Conservation (phyloP, 768 basidiomycete genomes). For the Lyophyllum shimeji region DNA sequence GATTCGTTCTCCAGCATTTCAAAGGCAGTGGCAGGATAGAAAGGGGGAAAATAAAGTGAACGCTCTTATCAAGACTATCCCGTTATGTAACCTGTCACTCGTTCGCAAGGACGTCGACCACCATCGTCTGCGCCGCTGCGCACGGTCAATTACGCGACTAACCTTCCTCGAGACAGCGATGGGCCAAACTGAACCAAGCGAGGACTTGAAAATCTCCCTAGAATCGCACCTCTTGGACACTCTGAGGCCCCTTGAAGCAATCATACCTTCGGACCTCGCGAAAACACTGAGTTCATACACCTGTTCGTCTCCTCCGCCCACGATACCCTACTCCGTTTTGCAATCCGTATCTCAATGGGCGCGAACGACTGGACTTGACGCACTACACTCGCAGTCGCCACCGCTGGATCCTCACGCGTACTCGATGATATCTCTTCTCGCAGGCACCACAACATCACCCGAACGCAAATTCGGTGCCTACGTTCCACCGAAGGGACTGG, state of each 20-base stretch:
- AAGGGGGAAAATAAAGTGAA: neutral
- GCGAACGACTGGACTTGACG: constrained; percentile 42
- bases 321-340: constrained; percentile 64
- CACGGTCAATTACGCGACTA: neutral
- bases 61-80: too few relatives aligned
- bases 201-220: constrained; percentile 61
- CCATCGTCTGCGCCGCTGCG: neutral
- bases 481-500: constrained; percentile 42
- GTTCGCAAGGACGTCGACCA: neutral
- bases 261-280: constrained; percentile 47
- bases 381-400: constrained; percentile 37
- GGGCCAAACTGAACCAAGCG: constrained; percentile 15
- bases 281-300: constrained; percentile 41
- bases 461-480: constrained; percentile 65
- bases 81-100: too few relatives aligned
- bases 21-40: neutral
- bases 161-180: constrained; percentile 17
- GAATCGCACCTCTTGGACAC: constrained; percentile 58
- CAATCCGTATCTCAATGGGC: constrained; percentile 67
- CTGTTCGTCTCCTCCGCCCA: constrained; percentile 31
- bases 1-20: constrained; percentile 13
- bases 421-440: constrained; percentile 72
- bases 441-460: constrained; percentile 78
- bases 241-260: constrained; percentile 42
- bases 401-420: constrained; percentile 55